Evolutionary conservation across 2,329 filamentous ascomycete genomes (phyloP).

Genomic region (Coniochaeta prunicola): DNA sequence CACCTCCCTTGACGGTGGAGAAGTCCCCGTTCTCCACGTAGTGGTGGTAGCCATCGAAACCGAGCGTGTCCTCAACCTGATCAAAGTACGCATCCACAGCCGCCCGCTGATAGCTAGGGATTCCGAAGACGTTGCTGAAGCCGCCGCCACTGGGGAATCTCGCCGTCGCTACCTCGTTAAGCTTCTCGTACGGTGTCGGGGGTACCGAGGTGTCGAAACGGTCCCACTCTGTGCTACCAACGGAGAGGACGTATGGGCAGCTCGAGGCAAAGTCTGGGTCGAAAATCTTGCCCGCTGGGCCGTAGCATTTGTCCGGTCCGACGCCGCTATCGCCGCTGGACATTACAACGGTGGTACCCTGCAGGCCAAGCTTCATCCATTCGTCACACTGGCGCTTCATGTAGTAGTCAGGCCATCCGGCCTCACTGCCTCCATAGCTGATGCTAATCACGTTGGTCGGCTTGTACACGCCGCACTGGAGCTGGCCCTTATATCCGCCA

Average conservation of each 20-base stretch:
- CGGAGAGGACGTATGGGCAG: conserved; percentile 34
- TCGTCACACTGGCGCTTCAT: conserved; percentile 42
- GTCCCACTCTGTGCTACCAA: conserved; percentile 12
- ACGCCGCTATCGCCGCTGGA: conserved; percentile 42
- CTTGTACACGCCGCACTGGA: conserved; percentile 28
- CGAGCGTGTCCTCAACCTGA: conserved; percentile 8
- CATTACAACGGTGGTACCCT: conserved; percentile 39
- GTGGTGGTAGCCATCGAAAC: conserved; percentile 14
- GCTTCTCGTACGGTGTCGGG: conserved; percentile 5
- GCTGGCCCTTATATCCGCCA: conserved; percentile 39
- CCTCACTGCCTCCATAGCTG: conserved; percentile 48
- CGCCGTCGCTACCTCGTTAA: conserved; percentile 13
- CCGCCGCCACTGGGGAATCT: conserved; percentile 31
- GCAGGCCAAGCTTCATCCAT: conserved; percentile 45
- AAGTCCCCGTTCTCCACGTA: conserved; percentile 8
- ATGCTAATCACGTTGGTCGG: conserved; percentile 51
- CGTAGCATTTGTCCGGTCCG: conserved; percentile 31
- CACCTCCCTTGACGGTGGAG: conserved; percentile 10
- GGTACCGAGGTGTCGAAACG: conserved; percentile 1
- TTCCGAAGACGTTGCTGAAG: conserved; percentile 37
- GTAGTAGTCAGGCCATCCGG: conserved; percentile 44
- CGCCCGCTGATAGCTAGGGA: conserved; percentile 32
- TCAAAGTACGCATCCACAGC: conserved; percentile 33
- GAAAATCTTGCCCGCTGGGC: conserved; percentile 33
- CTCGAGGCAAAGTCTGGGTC: conserved; percentile 38